phyloP scores from a whole-genome alignment of 2,329 filamentous ascomycete species.

The Cyphellophora europaea region DNA sequence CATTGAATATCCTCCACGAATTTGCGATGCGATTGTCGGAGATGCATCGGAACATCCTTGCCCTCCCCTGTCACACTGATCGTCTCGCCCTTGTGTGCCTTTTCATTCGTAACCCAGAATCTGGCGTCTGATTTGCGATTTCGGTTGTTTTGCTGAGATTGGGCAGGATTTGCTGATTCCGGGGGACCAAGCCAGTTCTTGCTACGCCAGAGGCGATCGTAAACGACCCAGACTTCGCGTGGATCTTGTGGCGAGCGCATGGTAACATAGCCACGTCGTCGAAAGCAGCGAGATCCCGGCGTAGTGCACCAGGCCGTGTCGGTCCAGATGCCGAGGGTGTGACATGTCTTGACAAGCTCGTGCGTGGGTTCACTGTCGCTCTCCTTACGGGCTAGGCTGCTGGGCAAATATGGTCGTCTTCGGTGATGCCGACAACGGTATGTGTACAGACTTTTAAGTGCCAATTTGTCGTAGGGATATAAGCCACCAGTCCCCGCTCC shows the following conservation, averaged over 20 bases:
- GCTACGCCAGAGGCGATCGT: slow-evolving; percentile 50
- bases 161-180: slow-evolving; percentile 12
- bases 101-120: slow-evolving; percentile 48
- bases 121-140: slow-evolving; percentile 31
- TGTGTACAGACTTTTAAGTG: slow-evolving; percentile 51
- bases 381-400: slow-evolving; percentile 45
- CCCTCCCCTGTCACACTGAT: slow-evolving; percentile 41
- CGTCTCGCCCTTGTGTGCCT: slow-evolving; percentile 45
- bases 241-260: slow-evolving; percentile 46
- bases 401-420: slow-evolving; percentile 49
- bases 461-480: slow-evolving; percentile 35
- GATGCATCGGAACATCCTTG: slow-evolving; percentile 45
- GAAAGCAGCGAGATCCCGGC: slow-evolving; percentile 46
- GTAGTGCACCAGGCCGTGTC: slow-evolving; percentile 54
- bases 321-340: slow-evolving; percentile 51
- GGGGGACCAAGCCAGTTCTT: slow-evolving; percentile 47
- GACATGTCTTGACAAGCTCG: slow-evolving; percentile 50
- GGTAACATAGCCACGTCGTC: slow-evolving; percentile 47
- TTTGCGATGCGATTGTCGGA: slow-evolving; percentile 42
- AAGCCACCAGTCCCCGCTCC: slow-evolving; percentile 8
- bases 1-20: slow-evolving; percentile 47
- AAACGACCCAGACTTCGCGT: slow-evolving; percentile 53
- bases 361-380: slow-evolving; percentile 53
- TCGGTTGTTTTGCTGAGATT: not conserved
- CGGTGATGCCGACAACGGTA: slow-evolving; percentile 55